These are phyloP conservation scores for Moniliophthora roreri DNA, from an alignment of 1,284 basidiomycete species.

Conservation along the genomic window DNA sequence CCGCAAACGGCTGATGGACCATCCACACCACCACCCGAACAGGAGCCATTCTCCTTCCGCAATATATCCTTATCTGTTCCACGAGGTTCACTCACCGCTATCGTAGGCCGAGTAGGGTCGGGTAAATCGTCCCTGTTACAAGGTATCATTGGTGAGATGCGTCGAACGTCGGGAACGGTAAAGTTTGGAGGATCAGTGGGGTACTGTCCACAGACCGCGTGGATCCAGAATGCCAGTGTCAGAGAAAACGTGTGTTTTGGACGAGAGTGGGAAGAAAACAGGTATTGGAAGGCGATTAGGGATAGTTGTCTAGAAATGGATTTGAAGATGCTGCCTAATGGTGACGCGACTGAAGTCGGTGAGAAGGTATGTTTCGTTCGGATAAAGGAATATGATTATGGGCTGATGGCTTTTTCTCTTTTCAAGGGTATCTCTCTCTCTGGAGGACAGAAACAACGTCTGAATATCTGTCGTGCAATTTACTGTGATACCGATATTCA, in stretches of 20 bases:
- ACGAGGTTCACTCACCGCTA: conserved; percentile 72
- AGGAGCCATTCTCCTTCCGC: conserved; percentile 53
- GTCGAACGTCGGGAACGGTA: conserved; percentile 58
- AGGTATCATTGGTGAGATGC: conserved; percentile 83
- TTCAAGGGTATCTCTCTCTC: conserved; percentile 77
- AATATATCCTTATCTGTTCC: conserved; percentile 68
- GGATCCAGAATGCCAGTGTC: conserved; percentile 85
- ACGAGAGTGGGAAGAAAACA: conserved; percentile 72
- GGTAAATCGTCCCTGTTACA: conserved; percentile 79
- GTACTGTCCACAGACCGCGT: conserved; percentile 81
- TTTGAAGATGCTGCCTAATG: conserved; percentile 78
- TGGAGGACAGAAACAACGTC: conserved; percentile 79
- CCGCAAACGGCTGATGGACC: conserved; percentile 18
- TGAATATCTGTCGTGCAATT: conserved; percentile 81
- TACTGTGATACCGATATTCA: conserved; percentile 87
- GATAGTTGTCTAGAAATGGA: conserved; percentile 80
- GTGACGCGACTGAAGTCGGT: conserved; percentile 90
- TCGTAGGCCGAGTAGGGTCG: conserved; percentile 69
- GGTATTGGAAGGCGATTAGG: conserved; percentile 75
- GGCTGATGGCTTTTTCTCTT: too few species aligned
- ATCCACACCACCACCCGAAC: conserved; percentile 9
- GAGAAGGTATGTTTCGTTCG: conserved; percentile 68
- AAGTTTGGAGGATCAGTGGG: conserved; percentile 73
- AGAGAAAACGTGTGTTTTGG: conserved; percentile 89
- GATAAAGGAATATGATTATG: too few species aligned